Base-by-base conservation (phyloP, 1,139 yeast species). In the Diutina rugosa region DNA sequence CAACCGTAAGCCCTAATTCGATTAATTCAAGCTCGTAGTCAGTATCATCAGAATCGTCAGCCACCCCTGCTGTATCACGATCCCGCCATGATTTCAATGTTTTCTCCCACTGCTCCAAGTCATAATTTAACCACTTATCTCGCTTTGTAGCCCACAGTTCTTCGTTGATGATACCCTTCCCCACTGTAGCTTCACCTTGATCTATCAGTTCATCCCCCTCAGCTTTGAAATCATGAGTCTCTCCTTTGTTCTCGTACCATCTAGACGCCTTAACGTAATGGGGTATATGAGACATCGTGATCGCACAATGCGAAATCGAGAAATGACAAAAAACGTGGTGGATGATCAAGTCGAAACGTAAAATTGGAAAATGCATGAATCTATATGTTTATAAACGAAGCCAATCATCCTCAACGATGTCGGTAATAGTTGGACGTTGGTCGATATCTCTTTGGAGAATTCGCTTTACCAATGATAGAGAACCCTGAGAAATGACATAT, bases 361-460 rank as follows among this genome's bases (percentile, higher is more conserved):
- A 32, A 32, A 32, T 32, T 8, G 38, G 12, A 9, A 35, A 35
- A 35, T 46, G 21, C n/a, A 35, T 35, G 41, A 35, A 10, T 35
- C 41, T 35, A 35, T 35, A 35, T 12, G 41, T 16, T 21, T 46
- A 55, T 32, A 55, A 35, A 9, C 56, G 58, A 45, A 90, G 69
- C 97, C 97, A 90, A 26, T 70, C 73, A 64, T 89, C 89, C 48
- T 79, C 78, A 53, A 78, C 72, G 9, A 90, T 83, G 51, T 85
- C 87, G 26, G 82, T 77, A 68, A 90, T 85, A 0, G 86, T 79
- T 0, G 96, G 96, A 61, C 97, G 76, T 57, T 76, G 66, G 4
- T 72, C 72, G 41, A 86, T 73, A 57, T 85, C 86, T 57, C 95
- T 77, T 26, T 81, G 81, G 61, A 90, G 73, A 55, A 90, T 87